A percentile compares a stretch with the other conserved stretches of the same genome.
Evolutionary conservation across 2,329 filamentous ascomycete species (phyloP).

Genomic region (Ophiostoma pallidulum): DNA sequence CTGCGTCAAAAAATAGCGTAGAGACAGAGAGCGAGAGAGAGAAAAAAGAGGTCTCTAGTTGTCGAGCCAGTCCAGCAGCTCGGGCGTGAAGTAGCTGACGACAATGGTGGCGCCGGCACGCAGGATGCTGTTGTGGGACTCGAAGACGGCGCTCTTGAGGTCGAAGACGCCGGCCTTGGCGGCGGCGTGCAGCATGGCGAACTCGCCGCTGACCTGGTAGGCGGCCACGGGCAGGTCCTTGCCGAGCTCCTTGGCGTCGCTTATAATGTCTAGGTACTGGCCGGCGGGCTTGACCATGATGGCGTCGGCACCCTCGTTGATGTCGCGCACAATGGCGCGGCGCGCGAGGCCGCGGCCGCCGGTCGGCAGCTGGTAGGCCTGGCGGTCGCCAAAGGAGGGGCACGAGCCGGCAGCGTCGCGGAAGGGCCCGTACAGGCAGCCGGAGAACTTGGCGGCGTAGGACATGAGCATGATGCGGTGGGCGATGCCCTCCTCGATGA

Average conservation of each 20-base stretch:
- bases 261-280: conserved; percentile 95
- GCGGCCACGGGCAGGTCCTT: conserved; percentile 87
- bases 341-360: conserved; percentile 86
- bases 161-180: conserved; percentile 97
- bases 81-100: conserved; percentile 88
- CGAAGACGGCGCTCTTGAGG: conserved; percentile 86
- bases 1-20: too few species aligned
- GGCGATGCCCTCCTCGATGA: conserved; percentile 88
- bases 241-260: conserved; percentile 89
- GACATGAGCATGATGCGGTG: conserved; percentile 93
- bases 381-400: conserved; percentile 86
- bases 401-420: conserved; percentile 87
- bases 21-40: too few species aligned
- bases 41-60: conserved; percentile 12
- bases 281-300: conserved; percentile 99
- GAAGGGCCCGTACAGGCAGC: conserved; percentile 94
- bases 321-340: conserved; percentile 81
- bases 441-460: conserved; percentile 95
- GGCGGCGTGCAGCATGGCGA: conserved; percentile 92
- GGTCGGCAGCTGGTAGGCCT: conserved; percentile 93
- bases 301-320: conserved; percentile 88
- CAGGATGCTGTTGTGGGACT: conserved; percentile 87
- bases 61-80: conserved; percentile 56
- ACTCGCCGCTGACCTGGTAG: conserved; percentile 96
- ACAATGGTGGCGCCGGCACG: conserved; percentile 89